Evolutionary conservation across 495 filamentous ascomycete genomes (phyloP), one percentile per base, ranked within the genome.

Genomic region (Podospora pseudocomata): DNA sequence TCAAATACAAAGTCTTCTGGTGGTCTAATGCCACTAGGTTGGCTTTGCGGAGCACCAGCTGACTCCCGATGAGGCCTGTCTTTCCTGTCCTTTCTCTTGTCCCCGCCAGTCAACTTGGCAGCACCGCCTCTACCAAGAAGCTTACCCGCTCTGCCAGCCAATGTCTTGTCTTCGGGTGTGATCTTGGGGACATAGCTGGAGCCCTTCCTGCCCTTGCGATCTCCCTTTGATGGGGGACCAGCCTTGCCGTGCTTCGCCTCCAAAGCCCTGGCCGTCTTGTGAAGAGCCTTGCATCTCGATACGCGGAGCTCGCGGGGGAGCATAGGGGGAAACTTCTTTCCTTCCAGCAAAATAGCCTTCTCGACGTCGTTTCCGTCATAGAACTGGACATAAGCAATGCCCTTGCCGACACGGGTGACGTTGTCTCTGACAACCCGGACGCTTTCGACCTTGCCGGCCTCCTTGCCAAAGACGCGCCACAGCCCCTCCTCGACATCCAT

Each of bases 341-440:
- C 94, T 69, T 96, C 86, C 68, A 92, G 85, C 34, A 95, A 83
- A 9, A 99, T 83, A 2, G 96, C 94, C 39, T 90, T 87, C 75
- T 99, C 96, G 28, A 98, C 94, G 19, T 88, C 82, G 75, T 94
- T 97, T 28, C 82, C 84, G 71, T 97, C 91, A 75, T 87, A 82
- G 78, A 98, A 99, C 73, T 99, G 96, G 44, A 99, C 93, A 73
- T 99, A 99, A 23, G 96, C 96, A 77, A 99, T 92, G 16, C 96
- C 96, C 78, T 99, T 98, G 60, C 95, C 93, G 60, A 99, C 92
- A 44, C 96, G 87, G 23, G 96, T 98, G 61, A 88, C 88, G 58
- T 89, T 81, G 72, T 99, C 96, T 66, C 96, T 87, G 34, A 97
- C 86, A n/a, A 99, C 91, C 13, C 96, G 89, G 44, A 98, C 96